These are phyloP conservation scores for Penicillium sp. DNA, from an alignment of 2,329 filamentous ascomycete genomes.

Conservation along the genomic window DNA sequence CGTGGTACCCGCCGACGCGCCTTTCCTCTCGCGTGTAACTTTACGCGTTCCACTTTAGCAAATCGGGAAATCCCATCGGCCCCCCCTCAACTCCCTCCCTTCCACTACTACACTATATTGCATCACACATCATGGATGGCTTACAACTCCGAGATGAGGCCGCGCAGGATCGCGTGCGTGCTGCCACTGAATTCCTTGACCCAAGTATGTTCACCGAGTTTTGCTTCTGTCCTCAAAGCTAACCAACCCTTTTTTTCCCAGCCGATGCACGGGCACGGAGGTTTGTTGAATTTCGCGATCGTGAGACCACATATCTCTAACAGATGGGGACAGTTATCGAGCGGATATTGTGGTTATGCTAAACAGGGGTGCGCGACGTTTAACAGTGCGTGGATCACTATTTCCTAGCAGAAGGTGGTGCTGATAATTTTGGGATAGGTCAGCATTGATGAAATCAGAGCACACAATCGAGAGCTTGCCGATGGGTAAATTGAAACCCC, in stretches of 20 bases:
- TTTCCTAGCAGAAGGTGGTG: conserved; percentile 1
- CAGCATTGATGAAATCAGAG: conserved; percentile 85
- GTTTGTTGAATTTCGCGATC: conserved; percentile 32
- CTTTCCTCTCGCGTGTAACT: conserved; percentile 1
- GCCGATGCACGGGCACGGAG: conserved; percentile 58
- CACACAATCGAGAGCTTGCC: conserved; percentile 81
- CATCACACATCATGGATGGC: conserved; percentile 60
- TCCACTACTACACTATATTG: conserved; percentile 15
- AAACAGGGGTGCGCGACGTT: conserved; percentile 58
- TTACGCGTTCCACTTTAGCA: conserved; percentile 37
- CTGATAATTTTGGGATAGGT: conserved; percentile 47
- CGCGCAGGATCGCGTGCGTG: conserved; percentile 76
- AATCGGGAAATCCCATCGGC: conserved; percentile 26
- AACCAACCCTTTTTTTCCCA: conserved; percentile 32
- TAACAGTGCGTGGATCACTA: conserved; percentile 48
- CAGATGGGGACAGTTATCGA: conserved; percentile 67
- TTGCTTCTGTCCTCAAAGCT: conserved; percentile 1
- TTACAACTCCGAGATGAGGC: conserved; percentile 80
- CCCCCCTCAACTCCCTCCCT: conserved; percentile 17
- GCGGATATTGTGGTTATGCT: conserved; percentile 80
- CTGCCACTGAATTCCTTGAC: conserved; percentile 90
- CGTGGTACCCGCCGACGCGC: not conserved
- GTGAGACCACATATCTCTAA: conserved; percentile 12
- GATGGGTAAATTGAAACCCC: conserved; percentile 50
- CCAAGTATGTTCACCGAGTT: conserved; percentile 63